Percentiles rank a stretch among this genome's conserved stretches.
Conservation (phyloP, 352 stramenopile genomes). For the Globisporangium parvum region DNA sequence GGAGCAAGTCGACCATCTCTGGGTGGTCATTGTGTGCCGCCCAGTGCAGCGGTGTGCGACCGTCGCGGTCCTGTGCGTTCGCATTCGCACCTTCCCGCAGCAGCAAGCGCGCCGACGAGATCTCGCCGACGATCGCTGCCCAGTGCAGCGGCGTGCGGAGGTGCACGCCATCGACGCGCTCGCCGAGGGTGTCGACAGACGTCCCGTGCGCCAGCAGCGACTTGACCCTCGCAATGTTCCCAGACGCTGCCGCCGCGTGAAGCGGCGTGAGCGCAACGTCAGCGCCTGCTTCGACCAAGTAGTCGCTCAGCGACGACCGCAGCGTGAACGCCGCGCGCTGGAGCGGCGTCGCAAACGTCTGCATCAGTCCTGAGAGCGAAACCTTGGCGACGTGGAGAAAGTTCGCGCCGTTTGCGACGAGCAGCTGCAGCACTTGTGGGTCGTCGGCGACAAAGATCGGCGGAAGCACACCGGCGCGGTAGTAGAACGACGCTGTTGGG, state of each 20-base stretch:
- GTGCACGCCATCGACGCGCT: conserved; percentile 56
- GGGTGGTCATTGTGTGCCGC: conserved; percentile 62
- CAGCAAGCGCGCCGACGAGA: conserved; percentile 27
- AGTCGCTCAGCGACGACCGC: conserved; percentile 52
- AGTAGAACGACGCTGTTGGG: conserved; percentile 62
- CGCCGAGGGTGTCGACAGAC: conserved; percentile 44
- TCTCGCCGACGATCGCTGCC: conserved; percentile 51
- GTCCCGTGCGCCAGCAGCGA: conserved; percentile 33
- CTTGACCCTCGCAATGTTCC: conserved; percentile 37
- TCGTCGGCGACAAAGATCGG: conserved; percentile 76
- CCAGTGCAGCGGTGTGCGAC: conserved; percentile 71
- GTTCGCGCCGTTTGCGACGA: conserved; percentile 59
- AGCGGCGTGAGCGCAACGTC: conserved; percentile 75
- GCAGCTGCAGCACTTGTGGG: conserved; percentile 55
- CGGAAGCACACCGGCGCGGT: conserved; percentile 42
- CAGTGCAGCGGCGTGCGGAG: conserved; percentile 67
- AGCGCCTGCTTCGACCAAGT: conserved; percentile 54
- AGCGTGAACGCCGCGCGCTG: conserved; percentile 65
- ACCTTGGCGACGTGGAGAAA: conserved; percentile 56
- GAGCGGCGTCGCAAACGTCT: conserved; percentile 42
- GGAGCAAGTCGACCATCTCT: conserved; percentile 41
- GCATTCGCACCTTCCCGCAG: conserved; percentile 39
- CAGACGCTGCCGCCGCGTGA: conserved; percentile 54
- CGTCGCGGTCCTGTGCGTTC: conserved; percentile 52
- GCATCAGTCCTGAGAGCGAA: conserved; percentile 29